Base-by-base conservation (phyloP, 2,329 filamentous ascomycete species). In the Chalaropsis ovoidea region DNA sequence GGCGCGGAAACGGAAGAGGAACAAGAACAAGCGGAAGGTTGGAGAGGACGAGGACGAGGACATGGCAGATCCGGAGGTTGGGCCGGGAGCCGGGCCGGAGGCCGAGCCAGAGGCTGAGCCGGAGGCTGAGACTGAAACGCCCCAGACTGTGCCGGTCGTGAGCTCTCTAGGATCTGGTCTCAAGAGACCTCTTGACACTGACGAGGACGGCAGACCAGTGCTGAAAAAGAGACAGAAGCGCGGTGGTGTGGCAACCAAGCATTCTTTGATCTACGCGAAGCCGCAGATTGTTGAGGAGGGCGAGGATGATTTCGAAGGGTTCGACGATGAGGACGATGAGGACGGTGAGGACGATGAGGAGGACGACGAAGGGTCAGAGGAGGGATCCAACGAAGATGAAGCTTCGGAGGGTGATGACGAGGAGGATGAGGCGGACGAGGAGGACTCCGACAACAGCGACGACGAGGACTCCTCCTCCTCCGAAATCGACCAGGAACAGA, bases 131-230 rank as follows among this genome's bases (percentile, higher is more conserved):
- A 68, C n/a, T 69, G 70, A 31, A 24, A n/a, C n/a, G n/a, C n/a
- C n/a, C n/a, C n/a, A n/a, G n/a, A n/a, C n/a, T n/a, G n/a, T n/a
- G n/a, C 49, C 63, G n/a, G 35, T 61, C 35, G 49, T 67, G 27
- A 17, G 6, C 17, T 58, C 54, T 1, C 76, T 84, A 64, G 94
- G 94, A 22, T 87, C 86, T 68, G 94, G 94, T 6, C 75, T 99
- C 67, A 97, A 97, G 74, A 82, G 92, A 52, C 90, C 92, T 1
- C 78, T 99, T 11, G 89, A 95, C 56, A 70, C 90, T 10, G 90
- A 90, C 68, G 85, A 89, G 0, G 84, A 87, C 67, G 90, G 93
- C 6, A 85, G 84, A 65, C 94, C 93, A 0, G 79, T 96, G 2
- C 84, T 97, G 63, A 87, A 88, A 72, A 94, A 90, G 73, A 82